A percentile compares a stretch with the other conserved stretches of the same genome.
Conservation (phyloP, 2,329 filamentous ascomycete species). For the Pseudocercospora eumusae region DNA sequence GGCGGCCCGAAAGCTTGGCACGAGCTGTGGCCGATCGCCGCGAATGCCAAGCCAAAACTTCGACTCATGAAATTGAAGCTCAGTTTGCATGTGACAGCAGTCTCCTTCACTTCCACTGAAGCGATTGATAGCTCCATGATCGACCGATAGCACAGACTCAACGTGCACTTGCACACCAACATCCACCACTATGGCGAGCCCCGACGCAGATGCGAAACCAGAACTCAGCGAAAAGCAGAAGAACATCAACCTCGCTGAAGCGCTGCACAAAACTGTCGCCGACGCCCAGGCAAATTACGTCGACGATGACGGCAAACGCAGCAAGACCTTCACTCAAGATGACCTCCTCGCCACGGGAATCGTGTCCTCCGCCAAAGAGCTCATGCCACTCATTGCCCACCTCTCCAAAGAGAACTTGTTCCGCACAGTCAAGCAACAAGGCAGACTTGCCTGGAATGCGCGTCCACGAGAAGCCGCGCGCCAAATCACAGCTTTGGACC, state of each 20-base stretch:
- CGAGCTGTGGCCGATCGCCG: background rate
- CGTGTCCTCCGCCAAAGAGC: slow-evolving; percentile 26
- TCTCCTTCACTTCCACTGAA: background rate
- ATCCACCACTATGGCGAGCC: slow-evolving; percentile 18
- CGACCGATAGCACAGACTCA: slow-evolving; percentile 22
- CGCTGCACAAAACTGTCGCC: slow-evolving; percentile 34
- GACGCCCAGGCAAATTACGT: slow-evolving; percentile 20
- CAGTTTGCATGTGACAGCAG: background rate
- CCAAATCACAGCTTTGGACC: slow-evolving; percentile 50
- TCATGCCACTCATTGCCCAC: slow-evolving; percentile 39
- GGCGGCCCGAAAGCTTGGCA: background rate
- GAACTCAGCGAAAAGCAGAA: slow-evolving; percentile 19
- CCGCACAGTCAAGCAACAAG: slow-evolving; percentile 35
- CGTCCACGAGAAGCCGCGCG: slow-evolving; percentile 31
- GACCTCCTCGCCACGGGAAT: slow-evolving; percentile 34
- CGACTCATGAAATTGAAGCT: slow-evolving; percentile 4
- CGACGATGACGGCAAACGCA: slow-evolving; percentile 32
- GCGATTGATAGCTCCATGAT: slow-evolving; percentile 24
- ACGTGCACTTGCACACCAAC: slow-evolving; percentile 9
- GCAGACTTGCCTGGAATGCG: slow-evolving; percentile 36
- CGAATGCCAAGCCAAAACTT: background rate
- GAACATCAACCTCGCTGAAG: slow-evolving; percentile 31
- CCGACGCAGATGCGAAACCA: slow-evolving; percentile 9
- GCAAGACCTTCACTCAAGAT: slow-evolving; percentile 38
- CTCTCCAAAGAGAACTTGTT: slow-evolving; percentile 37